Evolutionary conservation across 106 monocot species (phyloP).

Genomic region (Amphibolis antarctica): DNA sequence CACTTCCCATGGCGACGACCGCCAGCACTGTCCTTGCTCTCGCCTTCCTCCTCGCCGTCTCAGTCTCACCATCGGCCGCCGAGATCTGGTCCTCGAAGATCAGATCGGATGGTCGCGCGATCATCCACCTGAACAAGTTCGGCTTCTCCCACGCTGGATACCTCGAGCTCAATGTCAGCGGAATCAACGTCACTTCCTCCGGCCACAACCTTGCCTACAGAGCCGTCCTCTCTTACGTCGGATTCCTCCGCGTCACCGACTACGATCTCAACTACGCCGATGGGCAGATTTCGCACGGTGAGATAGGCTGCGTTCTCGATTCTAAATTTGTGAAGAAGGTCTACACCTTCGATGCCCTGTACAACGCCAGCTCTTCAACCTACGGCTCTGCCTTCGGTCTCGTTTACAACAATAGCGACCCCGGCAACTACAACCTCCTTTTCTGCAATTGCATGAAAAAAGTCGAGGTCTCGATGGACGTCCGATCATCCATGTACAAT

Average conservation of each 20-base stretch:
- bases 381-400: no score
- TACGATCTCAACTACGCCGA: slow-evolving; percentile 76
- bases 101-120: background rate
- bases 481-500: no score
- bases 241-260: slow-evolving; percentile 70
- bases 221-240: slow-evolving; percentile 64
- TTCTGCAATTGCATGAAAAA: no score
- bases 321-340: slow-evolving; percentile 50
- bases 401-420: no score
- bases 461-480: no score
- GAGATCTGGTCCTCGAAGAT: slow-evolving; percentile 3
- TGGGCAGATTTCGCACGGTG: slow-evolving; percentile 49
- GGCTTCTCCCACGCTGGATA: background rate
- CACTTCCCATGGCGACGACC: no score
- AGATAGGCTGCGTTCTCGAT: slow-evolving; percentile 67
- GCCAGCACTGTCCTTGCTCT: no score
- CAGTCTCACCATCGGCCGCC: background rate
- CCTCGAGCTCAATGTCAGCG: slow-evolving; percentile 11
- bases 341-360: slow-evolving; percentile 53
- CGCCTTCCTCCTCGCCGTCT: slow-evolving; percentile 3
- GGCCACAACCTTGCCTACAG: slow-evolving; percentile 33
- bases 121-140: slow-evolving; percentile 10
- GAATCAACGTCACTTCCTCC: slow-evolving; percentile 12
- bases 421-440: no score
- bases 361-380: no score